phyloP scores from a whole-genome alignment of 768 basidiomycete species.

The Lyophyllum semitale region DNA sequence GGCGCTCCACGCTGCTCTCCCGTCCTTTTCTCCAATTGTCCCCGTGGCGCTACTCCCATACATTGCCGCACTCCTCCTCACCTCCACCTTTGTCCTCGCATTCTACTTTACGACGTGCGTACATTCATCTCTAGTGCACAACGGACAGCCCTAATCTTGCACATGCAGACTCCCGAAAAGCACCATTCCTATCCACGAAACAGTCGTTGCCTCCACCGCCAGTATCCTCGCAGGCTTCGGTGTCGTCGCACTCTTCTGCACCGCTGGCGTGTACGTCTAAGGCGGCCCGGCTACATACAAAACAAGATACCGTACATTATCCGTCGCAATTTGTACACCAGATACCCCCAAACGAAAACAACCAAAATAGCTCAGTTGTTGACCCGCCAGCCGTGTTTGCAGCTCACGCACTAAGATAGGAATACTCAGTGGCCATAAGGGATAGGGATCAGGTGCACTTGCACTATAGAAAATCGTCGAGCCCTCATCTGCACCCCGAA shows the following conservation, averaged over 20 bases:
- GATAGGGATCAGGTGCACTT: constrained; percentile 28
- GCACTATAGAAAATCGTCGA: constrained; percentile 95
- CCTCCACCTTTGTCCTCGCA: constrained; percentile 77
- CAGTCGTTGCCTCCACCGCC: constrained; percentile 68
- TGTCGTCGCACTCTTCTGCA: constrained; percentile 87
- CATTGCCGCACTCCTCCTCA: constrained; percentile 72
- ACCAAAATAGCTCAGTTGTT: constrained; percentile 54
- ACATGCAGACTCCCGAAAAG: constrained; percentile 72
- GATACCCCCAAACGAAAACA: constrained; percentile 4
- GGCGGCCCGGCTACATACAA: constrained; percentile 11
- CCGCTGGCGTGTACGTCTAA: constrained; percentile 83
- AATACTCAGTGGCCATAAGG: constrained; percentile 9
- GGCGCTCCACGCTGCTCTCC: constrained; percentile 66
- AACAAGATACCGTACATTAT: too few relatives aligned
- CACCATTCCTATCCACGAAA: constrained; percentile 62
- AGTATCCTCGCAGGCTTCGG: constrained; percentile 87
- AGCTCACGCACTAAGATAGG: constrained; percentile 63
- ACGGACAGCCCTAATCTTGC: constrained; percentile 2
- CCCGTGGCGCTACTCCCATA: constrained; percentile 70
- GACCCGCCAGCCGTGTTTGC: constrained; percentile 81
- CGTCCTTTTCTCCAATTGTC: constrained; percentile 72
- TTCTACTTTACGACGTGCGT: constrained; percentile 91
- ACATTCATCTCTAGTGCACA: constrained; percentile 3
- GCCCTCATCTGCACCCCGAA: constrained; percentile 92
- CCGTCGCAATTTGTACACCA: constrained; percentile 7